Base-by-base conservation (phyloP, 148 eudicot genomes). In the Rhododendron henanense region DNA sequence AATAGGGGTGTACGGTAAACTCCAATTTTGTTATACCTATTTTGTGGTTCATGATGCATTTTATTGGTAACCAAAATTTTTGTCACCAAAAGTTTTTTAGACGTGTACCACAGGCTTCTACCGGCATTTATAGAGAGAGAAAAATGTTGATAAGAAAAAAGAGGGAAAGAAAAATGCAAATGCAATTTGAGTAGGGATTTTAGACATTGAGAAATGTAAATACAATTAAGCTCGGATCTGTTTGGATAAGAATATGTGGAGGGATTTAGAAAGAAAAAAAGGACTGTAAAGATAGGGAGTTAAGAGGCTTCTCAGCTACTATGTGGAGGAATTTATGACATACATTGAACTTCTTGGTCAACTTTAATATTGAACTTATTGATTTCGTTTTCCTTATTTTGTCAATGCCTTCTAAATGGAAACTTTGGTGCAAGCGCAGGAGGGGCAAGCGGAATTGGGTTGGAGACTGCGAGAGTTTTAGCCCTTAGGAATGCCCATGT, bases 401-500 rank as follows among this genome's bases (percentile, higher is more conserved):
- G 39, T 67, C 57, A 67, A 3, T 16, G 51, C 15, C 41, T 23
- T 83, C 25, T 41, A 47, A 65, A 83, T 39, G 84, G 2, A 83
- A 65, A 63, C 14, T 63, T 69, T 18, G 48, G 9, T 44, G n/a
- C 8, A 77, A 39, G 3, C 90, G 88, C 45, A 96, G 99, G 99
- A 73, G 99, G 98, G 61, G 94, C 98, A 37, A 94, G 98, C 85
- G 99, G 99, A 55, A 94, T 96, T 50, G 99, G 99, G 7, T 85
- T 93, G 35, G 99, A 96, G 91, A 94, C 99, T 0, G 86, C 94
- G 81, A 93, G 98, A 87, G 98, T 94, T 8, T 87, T 96, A 79
- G 96, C 95, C 11, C 89, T 93, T 41, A 89, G 99, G n/a, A 91
- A 90, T 35, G 98, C 93, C 3, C 98, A 92, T 86, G 99, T 96